Evolutionary conservation across 192 early-diverging fungal genomes (phyloP), one percentile per base, ranked within the genome.

Genomic region (Podila verticillata): DNA sequence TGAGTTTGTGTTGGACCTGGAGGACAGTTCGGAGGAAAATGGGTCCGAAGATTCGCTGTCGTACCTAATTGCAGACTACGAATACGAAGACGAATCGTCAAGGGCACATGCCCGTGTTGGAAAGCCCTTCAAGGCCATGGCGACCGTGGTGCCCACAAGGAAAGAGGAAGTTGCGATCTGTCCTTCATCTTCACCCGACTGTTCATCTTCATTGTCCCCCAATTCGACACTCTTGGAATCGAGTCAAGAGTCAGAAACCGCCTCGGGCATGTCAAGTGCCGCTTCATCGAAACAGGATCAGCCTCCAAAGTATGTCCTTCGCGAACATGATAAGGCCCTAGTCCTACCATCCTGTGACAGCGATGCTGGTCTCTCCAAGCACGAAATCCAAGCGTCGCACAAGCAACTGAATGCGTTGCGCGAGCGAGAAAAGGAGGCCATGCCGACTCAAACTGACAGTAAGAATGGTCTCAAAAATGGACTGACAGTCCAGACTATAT

Each of bases 21-120:
- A 70, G 22, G 19, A 26, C 35, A 28, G 56, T 20, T 66, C 31
- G 12, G 61, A 30, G 19, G 39, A 19, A 2, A 61, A 66, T 22
- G 62, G 48, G 17, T 77, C 74, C 0, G 74, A 70, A 32, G 74
- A 77, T 31, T 77, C 74, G 7, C 10, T 65, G 62, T 60, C 74
- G 0, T 61, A 48, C 29, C 31, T 75, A 29, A 39, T 75, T 4
- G 56, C 65, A 17, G 72, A 57, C 5, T 44, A 48, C 6, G 66
- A 63, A 26, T 30, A 68, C 36, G 66, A 48, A 22, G 73, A 73
- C 36, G 59, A 64, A n/a, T 26, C 17, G 2, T 24, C n/a, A 7
- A n/a, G 0, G 10, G n/a, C 24, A n/a, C 24, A 51, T 24, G 20
- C 51, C 22, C 51, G 51, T 54, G 22, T 8, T 7, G 51, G 51